A percentile compares a stretch with the other conserved stretches of the same genome.
These are phyloP conservation scores for Cordyceps farinosa DNA, from an alignment of 2,329 filamentous ascomycete species.

Conservation along the genomic window DNA sequence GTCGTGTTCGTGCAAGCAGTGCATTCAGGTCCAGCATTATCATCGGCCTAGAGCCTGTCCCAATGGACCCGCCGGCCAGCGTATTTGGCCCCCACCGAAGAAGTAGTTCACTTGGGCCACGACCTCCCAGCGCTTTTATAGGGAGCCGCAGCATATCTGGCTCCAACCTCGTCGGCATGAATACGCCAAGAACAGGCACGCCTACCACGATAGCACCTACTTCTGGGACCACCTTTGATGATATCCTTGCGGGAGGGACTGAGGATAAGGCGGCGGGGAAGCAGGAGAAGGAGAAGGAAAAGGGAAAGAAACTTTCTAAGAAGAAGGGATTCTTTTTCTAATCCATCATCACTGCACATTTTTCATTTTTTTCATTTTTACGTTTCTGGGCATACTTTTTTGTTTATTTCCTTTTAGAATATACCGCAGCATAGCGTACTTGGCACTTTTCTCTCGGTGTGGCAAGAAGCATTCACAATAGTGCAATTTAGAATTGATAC, in stretches of 20 bases:
- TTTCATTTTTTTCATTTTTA: not conserved
- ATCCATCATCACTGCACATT: not conserved
- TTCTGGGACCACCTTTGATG: conserved; percentile 45
- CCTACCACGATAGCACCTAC: conserved; percentile 24
- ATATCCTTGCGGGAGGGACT: conserved; percentile 40
- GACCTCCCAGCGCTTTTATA: conserved; percentile 32
- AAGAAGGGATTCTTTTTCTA: conserved; percentile 16
- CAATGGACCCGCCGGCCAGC: conserved; percentile 32
- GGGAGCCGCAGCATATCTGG: conserved; percentile 33
- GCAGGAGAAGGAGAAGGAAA: conserved; percentile 34
- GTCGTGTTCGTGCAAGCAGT: conserved; percentile 30
- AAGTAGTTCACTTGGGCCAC: conserved; percentile 35
- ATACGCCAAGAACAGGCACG: conserved; percentile 20
- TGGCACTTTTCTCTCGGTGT: not conserved
- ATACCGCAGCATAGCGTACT: conserved; percentile 3
- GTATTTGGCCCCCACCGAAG: conserved; percentile 29
- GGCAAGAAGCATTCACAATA: not conserved
- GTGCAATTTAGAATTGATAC: conserved; percentile 1
- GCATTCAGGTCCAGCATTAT: conserved; percentile 42
- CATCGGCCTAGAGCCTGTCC: conserved; percentile 42
- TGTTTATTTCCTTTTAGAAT: not conserved
- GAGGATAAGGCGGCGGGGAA: conserved; percentile 32
- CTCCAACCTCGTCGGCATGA: conserved; percentile 33
- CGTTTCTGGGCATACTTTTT: not conserved
- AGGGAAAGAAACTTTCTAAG: conserved; percentile 38